Conservation (phyloP, 176 grass and related monocot species). For the Urochloa ruziziensis region DNA sequence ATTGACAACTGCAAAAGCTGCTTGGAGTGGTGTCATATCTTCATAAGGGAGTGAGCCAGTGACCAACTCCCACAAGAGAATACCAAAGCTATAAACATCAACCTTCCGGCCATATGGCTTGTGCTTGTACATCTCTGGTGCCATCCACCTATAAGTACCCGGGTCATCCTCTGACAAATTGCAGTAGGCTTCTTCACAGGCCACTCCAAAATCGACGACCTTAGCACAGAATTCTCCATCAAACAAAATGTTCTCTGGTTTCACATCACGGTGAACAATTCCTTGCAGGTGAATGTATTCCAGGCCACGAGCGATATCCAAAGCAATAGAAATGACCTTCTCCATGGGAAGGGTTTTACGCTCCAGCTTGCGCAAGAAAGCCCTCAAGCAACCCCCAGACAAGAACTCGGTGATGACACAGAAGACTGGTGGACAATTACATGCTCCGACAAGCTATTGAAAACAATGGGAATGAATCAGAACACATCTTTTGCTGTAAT, state of each 20-base stretch:
- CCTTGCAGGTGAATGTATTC: conserved; percentile 96
- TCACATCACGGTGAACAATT: conserved; percentile 86
- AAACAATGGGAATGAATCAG: conserved; percentile 6
- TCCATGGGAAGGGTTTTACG: conserved; percentile 53
- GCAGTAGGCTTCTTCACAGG: conserved; percentile 65
- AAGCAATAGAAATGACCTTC: conserved; percentile 60
- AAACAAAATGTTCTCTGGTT: conserved; percentile 96
- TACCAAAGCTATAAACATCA: conserved; percentile 92
- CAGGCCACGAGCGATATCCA: conserved; percentile 74
- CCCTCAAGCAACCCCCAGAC: conserved; percentile 74
- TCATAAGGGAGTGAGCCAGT: conserved; percentile 76
- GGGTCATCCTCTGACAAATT: conserved; percentile 70
- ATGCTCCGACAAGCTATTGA: conserved; percentile 76
- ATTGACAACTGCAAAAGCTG: conserved; percentile 92
- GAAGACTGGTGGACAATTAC: conserved; percentile 70
- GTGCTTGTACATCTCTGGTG: conserved; percentile 88
- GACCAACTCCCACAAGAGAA: conserved; percentile 86
- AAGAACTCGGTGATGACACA: conserved; percentile 94
- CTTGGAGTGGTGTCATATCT: conserved; percentile 85
- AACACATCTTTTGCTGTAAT: neutral
- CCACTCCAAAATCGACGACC: conserved; percentile 91
- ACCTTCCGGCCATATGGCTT: conserved; percentile 80
- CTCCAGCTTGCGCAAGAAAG: conserved; percentile 77
- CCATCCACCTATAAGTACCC: conserved; percentile 98
- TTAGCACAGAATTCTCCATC: conserved; percentile 78